Evolutionary conservation across 805 yeast species (phyloP).

Genomic region (Sugiyamaella marilandica): DNA sequence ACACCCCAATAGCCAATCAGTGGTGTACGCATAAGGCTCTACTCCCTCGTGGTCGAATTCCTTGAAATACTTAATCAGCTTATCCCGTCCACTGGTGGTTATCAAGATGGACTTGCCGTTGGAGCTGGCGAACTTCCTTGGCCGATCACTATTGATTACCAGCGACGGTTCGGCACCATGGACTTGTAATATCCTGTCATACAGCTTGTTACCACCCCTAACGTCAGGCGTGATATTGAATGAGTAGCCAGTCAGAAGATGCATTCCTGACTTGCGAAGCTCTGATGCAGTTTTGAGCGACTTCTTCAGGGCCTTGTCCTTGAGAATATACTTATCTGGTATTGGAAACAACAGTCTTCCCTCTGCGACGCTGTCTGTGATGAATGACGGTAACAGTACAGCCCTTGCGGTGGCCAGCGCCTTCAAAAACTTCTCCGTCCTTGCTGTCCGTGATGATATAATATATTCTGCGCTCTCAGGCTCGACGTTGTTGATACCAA

Average conservation of each 20-base stretch:
- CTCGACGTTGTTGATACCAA: slow-evolving; percentile 54
- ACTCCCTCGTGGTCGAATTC: not conserved
- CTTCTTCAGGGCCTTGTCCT: slow-evolving; percentile 24
- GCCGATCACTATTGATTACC: slow-evolving; percentile 19
- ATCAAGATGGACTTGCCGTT: slow-evolving; percentile 9
- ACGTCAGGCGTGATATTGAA: slow-evolving; percentile 55
- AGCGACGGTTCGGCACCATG: slow-evolving; percentile 48
- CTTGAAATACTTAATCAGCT: slow-evolving; percentile 4
- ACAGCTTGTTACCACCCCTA: slow-evolving; percentile 55
- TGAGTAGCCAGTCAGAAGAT: slow-evolving; percentile 44
- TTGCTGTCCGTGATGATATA: slow-evolving; percentile 73
- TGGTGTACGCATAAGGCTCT: slow-evolving; percentile 4
- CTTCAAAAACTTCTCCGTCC: slow-evolving; percentile 83
- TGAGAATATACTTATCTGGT: slow-evolving; percentile 24
- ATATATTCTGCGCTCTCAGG: slow-evolving; percentile 39
- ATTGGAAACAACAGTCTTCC: slow-evolving; percentile 18
- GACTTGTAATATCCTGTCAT: slow-evolving; percentile 51
- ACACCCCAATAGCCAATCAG: slow-evolving; percentile 17
- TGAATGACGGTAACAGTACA: slow-evolving; percentile 27
- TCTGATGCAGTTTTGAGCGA: slow-evolving; percentile 23
- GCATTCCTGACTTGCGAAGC: slow-evolving; percentile 10
- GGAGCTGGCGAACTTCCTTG: slow-evolving; percentile 6
- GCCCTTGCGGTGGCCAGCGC: slow-evolving; percentile 50
- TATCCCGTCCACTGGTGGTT: not conserved
- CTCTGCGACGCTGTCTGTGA: slow-evolving; percentile 22